A percentile compares a stretch with the other conserved stretches of the same genome.
Conservation (phyloP, 2,329 filamentous ascomycete species). For the Aureobasidium uvarum region DNA sequence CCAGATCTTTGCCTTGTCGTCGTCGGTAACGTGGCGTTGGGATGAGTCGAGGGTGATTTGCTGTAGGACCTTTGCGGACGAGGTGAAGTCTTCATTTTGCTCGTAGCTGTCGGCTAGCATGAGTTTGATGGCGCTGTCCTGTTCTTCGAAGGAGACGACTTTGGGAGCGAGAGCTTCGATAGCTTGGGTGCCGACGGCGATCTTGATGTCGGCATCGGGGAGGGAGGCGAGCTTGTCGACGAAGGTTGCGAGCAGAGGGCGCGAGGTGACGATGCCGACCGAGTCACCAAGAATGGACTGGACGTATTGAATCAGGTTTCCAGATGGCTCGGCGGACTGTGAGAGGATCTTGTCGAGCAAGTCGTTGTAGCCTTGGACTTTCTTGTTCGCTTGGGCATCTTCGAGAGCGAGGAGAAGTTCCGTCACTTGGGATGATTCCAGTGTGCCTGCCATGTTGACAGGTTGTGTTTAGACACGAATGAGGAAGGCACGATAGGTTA, state of each 20-base stretch:
- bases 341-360: conserved; percentile 58
- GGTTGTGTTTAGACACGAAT: not conserved
- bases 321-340: conserved; percentile 48
- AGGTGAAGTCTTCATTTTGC: conserved; percentile 72
- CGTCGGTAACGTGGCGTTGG: conserved; percentile 76
- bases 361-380: conserved; percentile 56
- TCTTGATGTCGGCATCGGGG: conserved; percentile 63
- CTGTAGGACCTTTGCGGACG: conserved; percentile 74
- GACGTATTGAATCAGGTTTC: conserved; percentile 67
- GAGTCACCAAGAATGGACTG: conserved; percentile 63
- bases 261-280: conserved; percentile 72
- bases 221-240: conserved; percentile 62
- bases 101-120: conserved; percentile 83
- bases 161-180: conserved; percentile 65
- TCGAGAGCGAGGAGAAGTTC: conserved; percentile 53
- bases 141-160: conserved; percentile 77
- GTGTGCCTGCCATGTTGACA: conserved; percentile 17
- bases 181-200: conserved; percentile 70
- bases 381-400: conserved; percentile 49
- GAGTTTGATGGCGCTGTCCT: conserved; percentile 74
- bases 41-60: conserved; percentile 86
- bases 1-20: conserved; percentile 82
- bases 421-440: conserved; percentile 41
- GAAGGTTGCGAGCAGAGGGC: conserved; percentile 67
- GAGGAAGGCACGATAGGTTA: not conserved